Conservation (phyloP, 1,139 yeast species). For the Magnusiomyces suaveolens region DNA sequence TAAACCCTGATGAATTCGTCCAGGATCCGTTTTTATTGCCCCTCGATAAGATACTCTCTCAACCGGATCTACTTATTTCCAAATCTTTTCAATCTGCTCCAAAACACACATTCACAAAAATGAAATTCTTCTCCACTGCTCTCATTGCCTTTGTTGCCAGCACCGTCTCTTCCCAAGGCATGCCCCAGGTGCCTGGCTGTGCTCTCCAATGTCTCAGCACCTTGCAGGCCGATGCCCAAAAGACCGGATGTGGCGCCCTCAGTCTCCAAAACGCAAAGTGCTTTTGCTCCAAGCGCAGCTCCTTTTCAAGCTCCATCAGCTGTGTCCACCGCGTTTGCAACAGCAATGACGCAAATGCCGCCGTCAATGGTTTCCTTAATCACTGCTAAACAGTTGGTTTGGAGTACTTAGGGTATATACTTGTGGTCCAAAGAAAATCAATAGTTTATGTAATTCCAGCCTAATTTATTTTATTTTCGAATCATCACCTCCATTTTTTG, state of each 20-base stretch:
- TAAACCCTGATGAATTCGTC: too few relatives aligned
- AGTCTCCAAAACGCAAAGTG: background rate
- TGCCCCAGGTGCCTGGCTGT: conserved; percentile 2
- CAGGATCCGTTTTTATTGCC: too few relatives aligned
- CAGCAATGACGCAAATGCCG: background rate
- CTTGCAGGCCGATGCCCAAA: background rate
- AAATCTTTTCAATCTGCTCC: background rate
- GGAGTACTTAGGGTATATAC: too few relatives aligned
- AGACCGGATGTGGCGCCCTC: conserved; percentile 2
- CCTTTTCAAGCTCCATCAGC: background rate
- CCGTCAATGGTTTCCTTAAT: background rate
- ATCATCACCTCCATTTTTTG: too few relatives aligned
- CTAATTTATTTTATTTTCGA: too few relatives aligned
- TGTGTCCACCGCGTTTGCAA: background rate
- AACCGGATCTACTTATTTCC: background rate
- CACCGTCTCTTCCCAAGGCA: background rate
- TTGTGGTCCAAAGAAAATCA: too few relatives aligned
- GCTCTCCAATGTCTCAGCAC: background rate
- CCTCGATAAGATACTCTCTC: too few relatives aligned
- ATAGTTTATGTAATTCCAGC: too few relatives aligned
- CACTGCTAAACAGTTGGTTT: background rate
- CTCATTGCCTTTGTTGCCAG: background rate
- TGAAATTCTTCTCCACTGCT: background rate
- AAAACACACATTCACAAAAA: background rate
- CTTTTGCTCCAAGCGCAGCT: background rate